These are phyloP conservation scores for Lactarius psammicola DNA, from an alignment of 768 basidiomycete species.

Conservation along the genomic window DNA sequence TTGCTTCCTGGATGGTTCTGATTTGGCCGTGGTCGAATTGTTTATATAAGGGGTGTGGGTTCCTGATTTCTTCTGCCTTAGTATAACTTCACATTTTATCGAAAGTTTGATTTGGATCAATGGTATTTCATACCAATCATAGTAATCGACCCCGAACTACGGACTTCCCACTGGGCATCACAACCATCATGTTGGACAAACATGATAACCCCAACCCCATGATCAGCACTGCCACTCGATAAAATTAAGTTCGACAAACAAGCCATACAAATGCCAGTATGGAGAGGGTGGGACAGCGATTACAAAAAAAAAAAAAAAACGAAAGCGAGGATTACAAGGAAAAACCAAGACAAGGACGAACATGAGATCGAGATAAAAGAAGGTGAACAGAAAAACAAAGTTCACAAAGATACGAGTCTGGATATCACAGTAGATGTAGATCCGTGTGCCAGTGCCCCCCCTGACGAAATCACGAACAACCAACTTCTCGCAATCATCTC, in stretches of 20 bases:
- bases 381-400: not conserved
- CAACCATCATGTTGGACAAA: too few species aligned
- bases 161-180: too few species aligned
- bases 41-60: too few species aligned
- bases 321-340: slow-evolving; percentile 1
- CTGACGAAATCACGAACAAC: not conserved
- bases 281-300: not conserved
- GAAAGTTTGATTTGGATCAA: too few species aligned
- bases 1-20: slow-evolving; percentile 29
- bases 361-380: not conserved
- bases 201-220: too few species aligned
- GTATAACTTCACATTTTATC: too few species aligned
- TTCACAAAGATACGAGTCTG: slow-evolving; percentile 2
- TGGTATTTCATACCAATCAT: too few species aligned
- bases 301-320: not conserved
- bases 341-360: not conserved
- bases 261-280: not conserved
- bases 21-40: slow-evolving; percentile 4
- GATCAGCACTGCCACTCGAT: too few species aligned
- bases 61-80: too few species aligned
- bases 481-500: slow-evolving; percentile 11
- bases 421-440: slow-evolving; percentile 13
- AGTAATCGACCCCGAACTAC: too few species aligned
- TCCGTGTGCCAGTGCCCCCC: not conserved
- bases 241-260: not conserved